phyloP scores from a whole-genome alignment of 768 basidiomycete species.

The Tulasnella sp. region DNA sequence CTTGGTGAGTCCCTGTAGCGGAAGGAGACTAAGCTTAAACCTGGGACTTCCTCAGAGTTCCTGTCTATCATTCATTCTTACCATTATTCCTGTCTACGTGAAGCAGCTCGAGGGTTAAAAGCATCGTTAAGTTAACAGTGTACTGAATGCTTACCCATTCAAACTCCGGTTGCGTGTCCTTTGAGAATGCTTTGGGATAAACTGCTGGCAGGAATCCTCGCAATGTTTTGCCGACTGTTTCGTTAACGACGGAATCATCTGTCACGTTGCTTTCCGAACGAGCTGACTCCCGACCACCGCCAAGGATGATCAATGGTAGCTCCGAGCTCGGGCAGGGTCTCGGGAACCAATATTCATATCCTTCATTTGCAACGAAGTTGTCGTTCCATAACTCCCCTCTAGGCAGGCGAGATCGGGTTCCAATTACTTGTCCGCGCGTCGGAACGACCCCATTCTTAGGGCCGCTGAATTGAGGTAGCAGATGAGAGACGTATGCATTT shows the following conservation, averaged over 20 bases:
- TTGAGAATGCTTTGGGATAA: conserved; percentile 49
- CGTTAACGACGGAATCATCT: conserved; percentile 53
- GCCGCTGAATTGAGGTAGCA: conserved; percentile 59
- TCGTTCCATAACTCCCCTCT: conserved; percentile 36
- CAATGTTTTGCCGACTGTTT: conserved; percentile 42
- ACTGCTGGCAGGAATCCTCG: conserved; percentile 52
- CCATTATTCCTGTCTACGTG: conserved; percentile 75
- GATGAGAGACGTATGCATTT: conserved; percentile 71
- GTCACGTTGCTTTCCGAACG: conserved; percentile 44
- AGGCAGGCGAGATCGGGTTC: conserved; percentile 38
- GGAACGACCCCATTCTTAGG: conserved; percentile 50
- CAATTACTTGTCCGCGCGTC: conserved; percentile 59
- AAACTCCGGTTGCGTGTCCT: conserved; percentile 51
- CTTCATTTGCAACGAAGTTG: conserved; percentile 45
- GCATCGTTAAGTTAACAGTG: not conserved
- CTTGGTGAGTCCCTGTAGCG: conserved; percentile 40
- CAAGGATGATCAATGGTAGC: conserved; percentile 57
- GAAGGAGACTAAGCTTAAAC: not conserved
- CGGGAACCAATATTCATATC: conserved; percentile 79
- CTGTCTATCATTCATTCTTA: not conserved
- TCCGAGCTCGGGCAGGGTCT: conserved; percentile 40
- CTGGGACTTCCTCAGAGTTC: no score
- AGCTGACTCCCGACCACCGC: conserved; percentile 51
- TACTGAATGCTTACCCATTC: conserved; percentile 59
- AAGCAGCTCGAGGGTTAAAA: not conserved